These are phyloP conservation scores for Eucommia ulmoides DNA, from an alignment of 257 asterid species.

Conservation along the genomic window DNA sequence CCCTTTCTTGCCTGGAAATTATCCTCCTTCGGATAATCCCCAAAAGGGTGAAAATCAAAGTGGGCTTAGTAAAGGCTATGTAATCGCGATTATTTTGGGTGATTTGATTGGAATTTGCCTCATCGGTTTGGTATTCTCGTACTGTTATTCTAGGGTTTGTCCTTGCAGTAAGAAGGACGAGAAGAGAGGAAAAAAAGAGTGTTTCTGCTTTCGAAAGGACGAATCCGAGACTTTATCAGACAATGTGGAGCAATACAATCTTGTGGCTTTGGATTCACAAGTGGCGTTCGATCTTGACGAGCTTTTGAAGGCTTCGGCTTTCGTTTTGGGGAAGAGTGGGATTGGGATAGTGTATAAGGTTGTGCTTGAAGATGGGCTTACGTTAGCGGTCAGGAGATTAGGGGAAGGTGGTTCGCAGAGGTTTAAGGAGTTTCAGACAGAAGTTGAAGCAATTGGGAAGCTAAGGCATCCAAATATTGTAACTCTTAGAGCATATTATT, in stretches of 20 bases:
- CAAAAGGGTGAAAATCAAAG: conserved; percentile 17
- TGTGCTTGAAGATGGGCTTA: conserved; percentile 75
- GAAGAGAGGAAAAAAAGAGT: conserved; percentile 47
- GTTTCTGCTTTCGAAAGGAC: conserved; percentile 68
- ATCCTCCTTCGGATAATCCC: conserved; percentile 24
- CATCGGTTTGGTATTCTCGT: conserved; percentile 60
- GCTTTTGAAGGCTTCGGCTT: conserved; percentile 88
- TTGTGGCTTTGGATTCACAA: conserved; percentile 56
- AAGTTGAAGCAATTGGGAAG: conserved; percentile 91
- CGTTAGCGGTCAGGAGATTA: conserved; percentile 73
- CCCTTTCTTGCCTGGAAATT: conserved; percentile 51
- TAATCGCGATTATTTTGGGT: conserved; percentile 50
- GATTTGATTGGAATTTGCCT: conserved; percentile 71
- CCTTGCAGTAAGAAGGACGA: conserved; percentile 33
- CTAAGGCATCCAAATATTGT: conserved; percentile 66
- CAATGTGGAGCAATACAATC: conserved; percentile 56
- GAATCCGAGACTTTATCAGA: conserved; percentile 75
- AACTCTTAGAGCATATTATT: conserved; percentile 77
- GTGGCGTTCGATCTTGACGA: conserved; percentile 78
- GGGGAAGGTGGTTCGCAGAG: conserved; percentile 95
- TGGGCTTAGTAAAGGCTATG: conserved; percentile 47
- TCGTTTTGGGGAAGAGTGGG: conserved; percentile 83
- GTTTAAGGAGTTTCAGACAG: conserved; percentile 74
- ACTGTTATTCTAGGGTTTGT: conserved; percentile 51
- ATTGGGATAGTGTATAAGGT: conserved; percentile 86